These are phyloP conservation scores for Irpex lacteus DNA, from an alignment of 1,284 basidiomycete species.

Conservation along the genomic window DNA sequence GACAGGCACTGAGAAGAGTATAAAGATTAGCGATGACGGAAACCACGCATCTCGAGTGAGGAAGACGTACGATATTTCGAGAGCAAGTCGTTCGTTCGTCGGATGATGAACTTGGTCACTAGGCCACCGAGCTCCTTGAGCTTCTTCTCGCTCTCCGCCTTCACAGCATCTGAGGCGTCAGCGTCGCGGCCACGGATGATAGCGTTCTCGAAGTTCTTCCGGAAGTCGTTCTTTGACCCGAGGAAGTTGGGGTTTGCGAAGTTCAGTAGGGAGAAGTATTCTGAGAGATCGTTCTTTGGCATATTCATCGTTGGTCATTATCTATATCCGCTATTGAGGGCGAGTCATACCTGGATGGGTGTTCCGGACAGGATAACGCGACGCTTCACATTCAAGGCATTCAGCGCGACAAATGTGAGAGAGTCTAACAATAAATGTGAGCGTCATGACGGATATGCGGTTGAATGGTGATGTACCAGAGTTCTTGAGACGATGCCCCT, in stretches of 20 bases:
- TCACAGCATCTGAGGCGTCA: constrained; percentile 81
- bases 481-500: constrained; percentile 98
- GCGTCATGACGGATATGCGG: constrained; percentile 1
- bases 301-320: not conserved
- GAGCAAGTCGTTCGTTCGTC: constrained; percentile 94
- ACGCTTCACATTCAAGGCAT: constrained; percentile 85
- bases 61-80: constrained; percentile 88
- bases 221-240: constrained; percentile 89
- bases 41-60: not conserved
- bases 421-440: constrained; percentile 53
- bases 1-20: constrained; percentile 76
- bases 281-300: constrained; percentile 87
- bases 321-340: not conserved
- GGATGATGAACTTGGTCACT: constrained; percentile 96
- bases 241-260: constrained; percentile 98
- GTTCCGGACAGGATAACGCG: constrained; percentile 97
- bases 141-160: constrained; percentile 86
- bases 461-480: constrained; percentile 56
- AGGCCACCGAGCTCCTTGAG: constrained; percentile 89
- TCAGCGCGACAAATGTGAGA: constrained; percentile 86
- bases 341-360: constrained; percentile 74
- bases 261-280: constrained; percentile 95
- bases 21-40: constrained; percentile 3
- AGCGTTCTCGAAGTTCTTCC: constrained; percentile 94
- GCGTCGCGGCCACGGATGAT: constrained; percentile 95